phyloP scores from a whole-genome alignment of 2,329 filamentous ascomycete genomes.

The Fusarium equiseti region DNA sequence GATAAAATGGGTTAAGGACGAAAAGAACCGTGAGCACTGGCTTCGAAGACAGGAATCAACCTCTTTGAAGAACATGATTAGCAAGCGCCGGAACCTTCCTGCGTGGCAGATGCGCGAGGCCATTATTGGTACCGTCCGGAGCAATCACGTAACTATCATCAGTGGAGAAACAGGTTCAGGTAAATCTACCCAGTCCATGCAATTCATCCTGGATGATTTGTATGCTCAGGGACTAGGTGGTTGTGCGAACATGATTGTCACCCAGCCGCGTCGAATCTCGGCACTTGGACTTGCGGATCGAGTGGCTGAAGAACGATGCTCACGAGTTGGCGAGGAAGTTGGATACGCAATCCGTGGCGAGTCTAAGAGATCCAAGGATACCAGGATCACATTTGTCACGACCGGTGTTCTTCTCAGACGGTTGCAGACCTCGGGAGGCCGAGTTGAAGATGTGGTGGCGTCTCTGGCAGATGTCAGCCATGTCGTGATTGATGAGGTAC shows the following conservation, averaged over 20 bases:
- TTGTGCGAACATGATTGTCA: constrained; percentile 91
- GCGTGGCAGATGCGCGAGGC: constrained; percentile 86
- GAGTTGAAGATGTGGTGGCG: constrained; percentile 81
- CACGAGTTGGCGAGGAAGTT: constrained; percentile 84
- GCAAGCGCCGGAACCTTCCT: constrained; percentile 78
- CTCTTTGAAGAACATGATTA: constrained; percentile 80
- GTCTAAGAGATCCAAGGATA: constrained; percentile 81
- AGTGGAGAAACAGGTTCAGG: constrained; percentile 97
- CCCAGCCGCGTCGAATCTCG: constrained; percentile 93
- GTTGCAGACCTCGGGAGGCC: constrained; percentile 89
- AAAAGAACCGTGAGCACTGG: constrained; percentile 76
- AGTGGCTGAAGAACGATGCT: constrained; percentile 91
- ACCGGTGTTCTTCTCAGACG: constrained; percentile 94
- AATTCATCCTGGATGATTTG: constrained; percentile 93
- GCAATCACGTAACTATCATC: constrained; percentile 92
- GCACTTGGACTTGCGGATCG: constrained; percentile 93
- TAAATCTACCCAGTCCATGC: constrained; percentile 96
- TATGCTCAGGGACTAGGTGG: constrained; percentile 81
- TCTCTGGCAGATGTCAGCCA: constrained; percentile 92
- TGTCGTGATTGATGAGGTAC: constrained; percentile 95
- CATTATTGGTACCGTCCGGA: constrained; percentile 80
- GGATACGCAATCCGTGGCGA: constrained; percentile 98
- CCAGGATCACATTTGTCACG: constrained; percentile 98
- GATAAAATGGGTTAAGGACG: constrained; percentile 73
- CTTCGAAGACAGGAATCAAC: constrained; percentile 72